Conservation (phyloP, 768 basidiomycete species). For the Boletus bicolor region DNA sequence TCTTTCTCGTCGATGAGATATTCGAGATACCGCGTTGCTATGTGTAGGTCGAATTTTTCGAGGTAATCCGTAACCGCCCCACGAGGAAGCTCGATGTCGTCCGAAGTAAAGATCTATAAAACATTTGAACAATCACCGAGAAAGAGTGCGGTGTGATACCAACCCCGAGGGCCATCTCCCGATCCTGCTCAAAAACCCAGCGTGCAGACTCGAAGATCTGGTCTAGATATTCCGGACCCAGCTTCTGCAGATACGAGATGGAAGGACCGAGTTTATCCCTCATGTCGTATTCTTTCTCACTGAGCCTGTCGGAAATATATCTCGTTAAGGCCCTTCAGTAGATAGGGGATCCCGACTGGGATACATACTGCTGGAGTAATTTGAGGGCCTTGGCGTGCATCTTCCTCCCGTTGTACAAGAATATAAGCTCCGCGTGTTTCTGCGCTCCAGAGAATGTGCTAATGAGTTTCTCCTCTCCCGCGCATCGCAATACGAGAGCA, state of each 20-base stretch:
- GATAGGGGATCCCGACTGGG: background rate
- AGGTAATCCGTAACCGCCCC: conserved; percentile 74
- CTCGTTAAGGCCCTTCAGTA: background rate
- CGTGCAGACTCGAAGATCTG: conserved; percentile 78
- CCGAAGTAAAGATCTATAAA: conserved; percentile 87
- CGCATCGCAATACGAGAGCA: background rate
- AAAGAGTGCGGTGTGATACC: background rate
- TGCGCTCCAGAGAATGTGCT: conserved; percentile 28
- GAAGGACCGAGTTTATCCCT: conserved; percentile 82
- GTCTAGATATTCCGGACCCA: conserved; percentile 77
- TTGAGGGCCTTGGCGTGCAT: conserved; percentile 89
- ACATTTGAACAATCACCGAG: background rate
- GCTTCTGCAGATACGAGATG: conserved; percentile 85
- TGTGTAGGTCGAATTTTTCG: conserved; percentile 60
- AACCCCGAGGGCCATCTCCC: conserved; percentile 75
- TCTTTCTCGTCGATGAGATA: conserved; percentile 73
- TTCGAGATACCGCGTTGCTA: conserved; percentile 81
- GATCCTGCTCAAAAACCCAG: conserved; percentile 82
- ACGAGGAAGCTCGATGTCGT: conserved; percentile 88
- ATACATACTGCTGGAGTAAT: conserved; percentile 76
- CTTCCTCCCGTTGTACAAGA: conserved; percentile 90
- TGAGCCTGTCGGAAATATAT: conserved; percentile 49
- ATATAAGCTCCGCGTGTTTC: conserved; percentile 91
- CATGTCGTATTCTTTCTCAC: conserved; percentile 71
- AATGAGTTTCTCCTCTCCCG: background rate